Evolutionary conservation across 176 grass and related monocot species (phyloP).

Genomic region (Avena atlantica): DNA sequence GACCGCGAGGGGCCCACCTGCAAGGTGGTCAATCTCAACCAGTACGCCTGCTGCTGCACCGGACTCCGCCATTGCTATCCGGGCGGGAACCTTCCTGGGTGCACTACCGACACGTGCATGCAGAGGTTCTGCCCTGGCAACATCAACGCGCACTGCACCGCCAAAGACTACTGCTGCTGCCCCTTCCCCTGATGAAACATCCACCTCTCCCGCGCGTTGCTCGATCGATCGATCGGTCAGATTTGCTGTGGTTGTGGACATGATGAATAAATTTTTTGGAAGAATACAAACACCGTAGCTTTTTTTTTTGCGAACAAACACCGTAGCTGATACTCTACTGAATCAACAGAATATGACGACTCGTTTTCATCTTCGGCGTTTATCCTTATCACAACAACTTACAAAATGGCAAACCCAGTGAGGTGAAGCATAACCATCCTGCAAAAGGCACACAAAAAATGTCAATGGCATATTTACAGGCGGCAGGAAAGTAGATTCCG

Average conservation of each 20-base stretch:
- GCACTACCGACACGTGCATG: not conserved
- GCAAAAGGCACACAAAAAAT: constrained; percentile 41
- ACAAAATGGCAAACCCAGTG: constrained; percentile 70
- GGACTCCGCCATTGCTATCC: not conserved
- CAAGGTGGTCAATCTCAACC: not conserved
- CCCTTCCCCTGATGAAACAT: not conserved
- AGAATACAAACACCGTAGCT: too few species aligned
- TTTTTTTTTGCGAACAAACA: too few species aligned
- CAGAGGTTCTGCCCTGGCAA: not conserved
- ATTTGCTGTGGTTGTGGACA: too few species aligned
- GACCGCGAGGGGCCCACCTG: not conserved
- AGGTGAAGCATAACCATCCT: constrained; percentile 69
- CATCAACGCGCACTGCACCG: not conserved
- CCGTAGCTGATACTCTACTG: too few species aligned
- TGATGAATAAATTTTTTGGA: too few species aligned
- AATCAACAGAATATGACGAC: too few species aligned
- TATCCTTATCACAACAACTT: constrained; percentile 63
- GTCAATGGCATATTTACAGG: constrained; percentile 39
- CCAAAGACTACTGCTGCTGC: not conserved
- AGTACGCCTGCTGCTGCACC: not conserved
- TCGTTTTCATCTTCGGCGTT: constrained; percentile 3
- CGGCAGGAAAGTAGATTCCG: not conserved
- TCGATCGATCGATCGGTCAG: too few species aligned
- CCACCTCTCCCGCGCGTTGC: too few species aligned
- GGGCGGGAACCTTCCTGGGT: not conserved